Evolutionary conservation across 345 rosid species (phyloP), one percentile per base, ranked within the genome.

Genomic region (Salix udensis): DNA sequence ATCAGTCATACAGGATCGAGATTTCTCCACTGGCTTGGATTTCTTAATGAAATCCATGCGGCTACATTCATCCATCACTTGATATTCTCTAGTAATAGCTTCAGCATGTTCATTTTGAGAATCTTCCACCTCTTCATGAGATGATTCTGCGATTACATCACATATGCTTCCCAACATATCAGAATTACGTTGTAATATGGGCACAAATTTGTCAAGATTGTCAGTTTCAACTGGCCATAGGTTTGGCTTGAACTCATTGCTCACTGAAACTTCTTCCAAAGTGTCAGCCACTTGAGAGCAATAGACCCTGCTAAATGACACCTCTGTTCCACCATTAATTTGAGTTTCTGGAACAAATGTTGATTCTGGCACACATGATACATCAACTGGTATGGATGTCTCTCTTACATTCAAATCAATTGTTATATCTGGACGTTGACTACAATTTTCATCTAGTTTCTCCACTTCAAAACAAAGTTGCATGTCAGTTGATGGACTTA

Each of bases 41-140:
- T 71, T 85, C 82, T 71, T 81, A 71, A 81, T 85, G 73, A 91
- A 87, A 84, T 85, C 91, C 81, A 96, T 79, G 62, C 95, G 88
- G 81, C 98, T 93, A 78, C 98, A 91, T 83, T 96, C 92, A 81
- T 93, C 99, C 91, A 89, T 87, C 77, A 88, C 76, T 64, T 86
- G 91, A 82, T 78, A 85, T 65, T 82, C 87, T 81, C 86, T 81
- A 52, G 78, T 68, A 30, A 79, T 67, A 75, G 73, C 76, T 77
- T 79, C 89, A 39, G 21, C 77, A 66, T 67, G 74, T 68, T 84
- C 84, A 74, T 80, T 84, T 69, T 75, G 86, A 78, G 79, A 77
- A 82, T 88, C 88, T 77, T 86, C 94, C 69, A 81, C 79, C 23
- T 78, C 89, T 67, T 73, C 82, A 39, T 48, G 77, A 79, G 87